These are phyloP conservation scores for Paramecium primaurelia DNA, from an alignment of 73 alveolate genomes.

Conservation along the genomic window DNA sequence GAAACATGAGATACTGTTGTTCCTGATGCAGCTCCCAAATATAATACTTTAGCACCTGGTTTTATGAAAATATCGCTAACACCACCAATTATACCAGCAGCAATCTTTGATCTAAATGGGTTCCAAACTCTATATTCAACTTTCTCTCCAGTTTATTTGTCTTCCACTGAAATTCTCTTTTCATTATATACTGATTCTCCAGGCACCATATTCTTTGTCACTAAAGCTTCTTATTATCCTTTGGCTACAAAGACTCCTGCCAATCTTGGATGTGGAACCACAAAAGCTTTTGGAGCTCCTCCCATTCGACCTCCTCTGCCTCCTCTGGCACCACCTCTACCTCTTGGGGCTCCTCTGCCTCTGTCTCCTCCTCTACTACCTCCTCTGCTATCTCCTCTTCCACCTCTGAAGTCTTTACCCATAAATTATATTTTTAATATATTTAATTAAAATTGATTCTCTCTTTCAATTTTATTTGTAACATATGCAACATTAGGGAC, in stretches of 20 bases:
- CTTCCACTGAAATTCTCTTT: constrained; percentile 88
- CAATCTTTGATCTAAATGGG: constrained; percentile 99
- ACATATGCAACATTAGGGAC: not conserved
- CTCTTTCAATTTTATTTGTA: not conserved
- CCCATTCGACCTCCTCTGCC: constrained; percentile 74
- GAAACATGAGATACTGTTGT: constrained; percentile 99
- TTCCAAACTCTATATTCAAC: constrained; percentile 99
- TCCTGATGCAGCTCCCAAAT: constrained; percentile 95
- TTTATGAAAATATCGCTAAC: constrained; percentile 90
- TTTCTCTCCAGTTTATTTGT: constrained; percentile 73
- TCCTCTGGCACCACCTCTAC: constrained; percentile 81
- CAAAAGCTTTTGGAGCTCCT: constrained; percentile 74
- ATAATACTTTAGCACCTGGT: constrained; percentile 98
- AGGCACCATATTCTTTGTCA: constrained; percentile 90
- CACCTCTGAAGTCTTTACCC: not conserved
- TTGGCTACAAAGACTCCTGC: constrained; percentile 86
- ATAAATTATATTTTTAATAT: constrained; percentile 6
- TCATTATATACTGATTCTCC: constrained; percentile 96
- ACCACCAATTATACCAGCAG: constrained; percentile 98
- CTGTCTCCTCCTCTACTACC: constrained; percentile 50
- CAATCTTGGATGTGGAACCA: constrained; percentile 95
- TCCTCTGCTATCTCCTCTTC: constrained; percentile 18
- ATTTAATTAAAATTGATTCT: not conserved
- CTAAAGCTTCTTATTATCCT: constrained; percentile 93
- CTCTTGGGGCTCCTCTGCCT: constrained; percentile 72